Evolutionary conservation across 2,329 filamentous ascomycete genomes (phyloP), one percentile per base, ranked within the genome.

Genomic region (Talaromyces verruculosus): DNA sequence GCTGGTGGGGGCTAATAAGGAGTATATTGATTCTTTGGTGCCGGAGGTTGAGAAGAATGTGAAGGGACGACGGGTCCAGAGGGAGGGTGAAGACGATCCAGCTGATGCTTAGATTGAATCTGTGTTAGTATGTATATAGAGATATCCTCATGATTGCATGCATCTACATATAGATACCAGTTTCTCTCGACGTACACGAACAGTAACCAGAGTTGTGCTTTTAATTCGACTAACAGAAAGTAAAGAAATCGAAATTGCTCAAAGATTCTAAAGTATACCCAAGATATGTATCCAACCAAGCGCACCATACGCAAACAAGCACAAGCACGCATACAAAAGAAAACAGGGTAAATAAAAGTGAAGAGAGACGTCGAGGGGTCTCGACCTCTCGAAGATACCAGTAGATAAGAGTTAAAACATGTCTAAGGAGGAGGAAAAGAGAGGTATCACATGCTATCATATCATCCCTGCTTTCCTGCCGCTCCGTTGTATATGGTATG

Each of bases 21-120:
- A 86, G 28, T 94, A 87, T 71, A 85, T 98, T 75, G 92, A 97
- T 76, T 88, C 87, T 61, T 78, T 97, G 68, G 86, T 96, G 15
- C 80, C 84, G 0, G 92, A 97, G 75, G 91, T 97, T 2, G 87
- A 91, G 74, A 81, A 87, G 75, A 89, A 89, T 63, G 89, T 97
- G 5, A 80, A 92, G 70, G 94, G 94, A 2, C 84, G 83, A 71
- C 84, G 89, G 60, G 87, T 97, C 11, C 71, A 78, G 33, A 83
- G 84, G 30, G 93, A 97, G 76, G 91, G 89, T 67, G 89, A 92
- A 74, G 83, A 89, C 69, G 89, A 92, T 73, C 81, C 82, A 47
- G 57, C 15, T 45, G 57, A 60, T 60, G 57, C 57, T 41, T 60
- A 30, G 19, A 8, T 15, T 13, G 22, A 3, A 57, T 22, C 33